A percentile compares a stretch with the other conserved stretches of the same genome.
phyloP scores from a whole-genome alignment of 306 rosid species.

The Elaeagnus macrophylla region DNA sequence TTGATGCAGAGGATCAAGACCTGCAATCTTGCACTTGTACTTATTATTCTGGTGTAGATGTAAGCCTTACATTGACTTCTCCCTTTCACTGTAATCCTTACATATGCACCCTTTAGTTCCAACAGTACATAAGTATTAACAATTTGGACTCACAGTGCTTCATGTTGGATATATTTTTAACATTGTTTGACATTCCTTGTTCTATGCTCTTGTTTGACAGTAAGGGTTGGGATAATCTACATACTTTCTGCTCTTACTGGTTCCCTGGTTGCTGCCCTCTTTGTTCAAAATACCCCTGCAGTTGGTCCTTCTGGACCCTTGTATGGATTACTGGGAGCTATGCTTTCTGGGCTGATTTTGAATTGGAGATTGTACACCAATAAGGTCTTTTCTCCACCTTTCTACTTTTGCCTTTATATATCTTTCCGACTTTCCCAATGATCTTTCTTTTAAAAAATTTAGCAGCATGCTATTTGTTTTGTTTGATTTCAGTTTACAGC shows the following conservation, averaged over 20 bases:
- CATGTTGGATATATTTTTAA: slow-evolving; percentile 12
- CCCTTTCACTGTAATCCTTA: too few species aligned
- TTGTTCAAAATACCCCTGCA: slow-evolving; percentile 46
- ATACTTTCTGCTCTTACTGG: slow-evolving; percentile 64
- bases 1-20: too few species aligned
- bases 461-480: slow-evolving; percentile 11
- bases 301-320: slow-evolving; percentile 81
- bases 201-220: slow-evolving; percentile 35
- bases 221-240: slow-evolving; percentile 68
- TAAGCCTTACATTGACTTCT: too few species aligned
- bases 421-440: slow-evolving; percentile 10
- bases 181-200: slow-evolving; percentile 2
- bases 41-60: too few species aligned
- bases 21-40: too few species aligned
- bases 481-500: slow-evolving; percentile 49
- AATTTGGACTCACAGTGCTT: too few species aligned
- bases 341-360: slow-evolving; percentile 53
- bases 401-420: neutral
- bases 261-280: slow-evolving; percentile 76
- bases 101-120: too few species aligned
- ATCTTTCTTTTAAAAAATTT: slow-evolving; percentile 2
- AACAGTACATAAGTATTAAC: too few species aligned
- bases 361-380: slow-evolving; percentile 63
- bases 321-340: slow-evolving; percentile 75
- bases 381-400: slow-evolving; percentile 35